phyloP scores from a whole-genome alignment of 2,329 filamentous ascomycete species.

The Talaromyces sp. region DNA sequence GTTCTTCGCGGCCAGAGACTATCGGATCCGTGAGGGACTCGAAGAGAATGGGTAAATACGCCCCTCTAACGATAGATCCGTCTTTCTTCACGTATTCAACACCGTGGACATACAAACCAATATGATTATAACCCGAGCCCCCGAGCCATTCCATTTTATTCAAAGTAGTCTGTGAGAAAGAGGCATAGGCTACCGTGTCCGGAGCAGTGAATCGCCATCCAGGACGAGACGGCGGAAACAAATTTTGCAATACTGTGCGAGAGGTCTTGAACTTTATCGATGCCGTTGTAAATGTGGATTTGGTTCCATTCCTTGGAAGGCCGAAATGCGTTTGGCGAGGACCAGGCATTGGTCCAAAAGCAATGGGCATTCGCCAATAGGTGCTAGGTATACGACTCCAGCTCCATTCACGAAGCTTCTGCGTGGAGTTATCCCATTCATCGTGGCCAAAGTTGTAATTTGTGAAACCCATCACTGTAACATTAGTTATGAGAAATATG shows the following conservation, averaged over 20 bases:
- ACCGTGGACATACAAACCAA: conserved; percentile 60
- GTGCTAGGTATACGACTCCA: conserved; percentile 34
- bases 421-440: conserved; percentile 51
- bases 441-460: conserved; percentile 56
- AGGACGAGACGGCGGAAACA: conserved; percentile 41
- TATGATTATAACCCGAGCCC: conserved; percentile 53
- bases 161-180: conserved; percentile 39
- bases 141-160: conserved; percentile 57
- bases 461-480: conserved; percentile 36
- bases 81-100: conserved; percentile 51
- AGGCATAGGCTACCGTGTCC: conserved; percentile 42
- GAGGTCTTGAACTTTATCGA: conserved; percentile 49
- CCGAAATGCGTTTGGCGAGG: conserved; percentile 36
- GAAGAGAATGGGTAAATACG: conserved; percentile 54
- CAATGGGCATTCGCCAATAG: conserved; percentile 43
- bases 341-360: conserved; percentile 45
- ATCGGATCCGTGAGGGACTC: conserved; percentile 58
- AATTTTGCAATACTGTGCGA: conserved; percentile 44
- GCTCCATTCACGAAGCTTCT: conserved; percentile 47
- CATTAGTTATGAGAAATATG: neutral
- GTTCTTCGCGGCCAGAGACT: conserved; percentile 54
- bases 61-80: conserved; percentile 46
- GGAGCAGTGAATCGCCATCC: conserved; percentile 36
- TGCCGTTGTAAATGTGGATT: conserved; percentile 41
- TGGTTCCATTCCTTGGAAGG: conserved; percentile 18